A percentile compares a stretch with the other conserved stretches of the same genome.
These are phyloP conservation scores for Solanum corneliomulleri DNA, from an alignment of 257 asterid species.

Conservation along the genomic window DNA sequence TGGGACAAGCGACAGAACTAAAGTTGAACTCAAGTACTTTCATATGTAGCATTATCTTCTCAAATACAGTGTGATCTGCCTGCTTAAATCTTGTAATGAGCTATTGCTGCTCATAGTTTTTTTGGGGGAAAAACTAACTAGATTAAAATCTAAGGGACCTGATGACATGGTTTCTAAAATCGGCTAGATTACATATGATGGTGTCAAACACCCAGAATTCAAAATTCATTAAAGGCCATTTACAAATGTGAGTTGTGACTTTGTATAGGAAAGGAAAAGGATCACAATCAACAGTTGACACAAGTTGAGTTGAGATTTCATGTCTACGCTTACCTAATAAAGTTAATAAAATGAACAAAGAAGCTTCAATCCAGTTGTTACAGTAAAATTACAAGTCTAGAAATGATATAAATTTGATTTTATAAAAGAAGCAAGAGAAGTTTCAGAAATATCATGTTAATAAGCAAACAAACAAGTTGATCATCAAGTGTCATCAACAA, in stretches of 20 bases:
- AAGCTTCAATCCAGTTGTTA: background rate
- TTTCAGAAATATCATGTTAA: background rate
- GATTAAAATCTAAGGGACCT: background rate
- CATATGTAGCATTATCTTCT: background rate
- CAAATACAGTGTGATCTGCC: background rate
- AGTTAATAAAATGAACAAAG: background rate
- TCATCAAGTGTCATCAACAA: background rate
- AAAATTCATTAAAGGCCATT: background rate
- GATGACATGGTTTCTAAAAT: background rate
- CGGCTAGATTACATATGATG: background rate
- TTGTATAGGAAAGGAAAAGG: background rate
- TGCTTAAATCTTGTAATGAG: background rate
- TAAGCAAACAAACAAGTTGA: background rate
- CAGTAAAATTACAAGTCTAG: background rate
- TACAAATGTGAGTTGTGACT: background rate
- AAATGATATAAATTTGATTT: background rate
- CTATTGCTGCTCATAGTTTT: background rate
- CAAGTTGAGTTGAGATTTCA: background rate
- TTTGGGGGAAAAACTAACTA: background rate
- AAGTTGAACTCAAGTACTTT: background rate
- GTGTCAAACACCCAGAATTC: background rate
- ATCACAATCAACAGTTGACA: background rate
- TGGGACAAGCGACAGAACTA: background rate
- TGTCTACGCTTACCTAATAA: background rate
- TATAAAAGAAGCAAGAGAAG: background rate